phyloP scores from a whole-genome alignment of 108 stramenopile genomes.

The Thalassiosira profunda region DNA sequence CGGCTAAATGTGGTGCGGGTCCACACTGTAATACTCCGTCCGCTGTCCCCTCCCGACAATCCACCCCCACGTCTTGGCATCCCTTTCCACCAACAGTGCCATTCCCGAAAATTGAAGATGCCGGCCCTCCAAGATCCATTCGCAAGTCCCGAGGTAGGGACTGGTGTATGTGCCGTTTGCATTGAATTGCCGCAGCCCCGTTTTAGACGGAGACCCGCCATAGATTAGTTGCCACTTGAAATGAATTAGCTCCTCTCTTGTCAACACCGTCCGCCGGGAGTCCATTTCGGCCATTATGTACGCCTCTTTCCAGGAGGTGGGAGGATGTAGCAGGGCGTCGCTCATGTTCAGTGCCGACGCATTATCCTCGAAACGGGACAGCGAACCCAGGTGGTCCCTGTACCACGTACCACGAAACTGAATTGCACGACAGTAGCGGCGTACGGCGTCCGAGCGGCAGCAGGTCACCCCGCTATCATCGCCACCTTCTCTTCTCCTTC shows the following conservation, averaged over 20 bases:
- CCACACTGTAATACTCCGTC: slow-evolving; percentile 35
- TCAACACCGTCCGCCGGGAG: slow-evolving; percentile 8
- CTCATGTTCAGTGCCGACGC: slow-evolving; percentile 22
- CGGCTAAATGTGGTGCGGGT: no score
- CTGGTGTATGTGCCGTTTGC: slow-evolving; percentile 26
- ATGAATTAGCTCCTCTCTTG: slow-evolving; percentile 17
- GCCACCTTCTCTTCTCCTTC: background rate
- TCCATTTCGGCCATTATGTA: slow-evolving; percentile 44
- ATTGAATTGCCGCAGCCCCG: slow-evolving; percentile 35
- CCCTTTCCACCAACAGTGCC: slow-evolving; percentile 29
- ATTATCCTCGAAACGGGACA: no score
- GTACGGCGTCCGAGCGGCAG: slow-evolving; percentile 7
- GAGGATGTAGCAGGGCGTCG: slow-evolving; percentile 8
- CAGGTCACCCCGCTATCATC: background rate
- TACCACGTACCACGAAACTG: no score
- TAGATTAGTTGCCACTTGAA: slow-evolving; percentile 33
- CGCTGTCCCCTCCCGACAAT: slow-evolving; percentile 26
- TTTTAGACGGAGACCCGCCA: slow-evolving; percentile 21
- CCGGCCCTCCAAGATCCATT: slow-evolving; percentile 21
- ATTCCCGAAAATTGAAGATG: slow-evolving; percentile 35
- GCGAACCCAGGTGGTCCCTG: no score
- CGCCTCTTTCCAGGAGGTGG: slow-evolving; percentile 38
- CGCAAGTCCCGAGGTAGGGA: slow-evolving; percentile 35
- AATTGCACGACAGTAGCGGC: slow-evolving; percentile 9
- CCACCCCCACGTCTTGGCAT: slow-evolving; percentile 37